These are phyloP conservation scores for Xylaria telfairii DNA, from an alignment of 495 filamentous ascomycete genomes.

Conservation along the genomic window DNA sequence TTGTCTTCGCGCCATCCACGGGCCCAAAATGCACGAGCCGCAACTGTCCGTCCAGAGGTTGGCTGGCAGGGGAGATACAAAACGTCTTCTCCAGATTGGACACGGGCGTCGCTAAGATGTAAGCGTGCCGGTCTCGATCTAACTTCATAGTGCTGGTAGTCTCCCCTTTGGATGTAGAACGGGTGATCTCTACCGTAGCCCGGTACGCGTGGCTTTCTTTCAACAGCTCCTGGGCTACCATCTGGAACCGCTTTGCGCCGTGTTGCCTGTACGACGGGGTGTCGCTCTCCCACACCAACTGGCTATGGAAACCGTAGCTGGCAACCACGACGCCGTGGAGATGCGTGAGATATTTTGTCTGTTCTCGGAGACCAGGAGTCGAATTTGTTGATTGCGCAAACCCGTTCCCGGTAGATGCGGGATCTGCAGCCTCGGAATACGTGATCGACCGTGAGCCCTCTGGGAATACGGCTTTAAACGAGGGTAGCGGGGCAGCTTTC, in stretches of 20 bases:
- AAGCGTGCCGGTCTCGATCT: slow-evolving; percentile 52
- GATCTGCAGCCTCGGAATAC: slow-evolving; percentile 44
- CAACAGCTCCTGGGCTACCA: slow-evolving; percentile 79
- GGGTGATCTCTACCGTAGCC: slow-evolving; percentile 56
- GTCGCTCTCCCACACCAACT: slow-evolving; percentile 86
- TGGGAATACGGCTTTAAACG: slow-evolving; percentile 70
- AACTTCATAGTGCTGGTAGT: slow-evolving; percentile 35
- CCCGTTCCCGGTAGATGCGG: neutral
- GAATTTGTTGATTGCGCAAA: neutral
- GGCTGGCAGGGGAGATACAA: slow-evolving; percentile 72
- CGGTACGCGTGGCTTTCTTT: slow-evolving; percentile 70
- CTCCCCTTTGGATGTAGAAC: neutral
- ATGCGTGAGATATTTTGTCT: slow-evolving; percentile 37
- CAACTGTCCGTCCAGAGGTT: slow-evolving; percentile 70
- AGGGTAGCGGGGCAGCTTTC: slow-evolving; percentile 50
- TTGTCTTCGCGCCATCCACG: slow-evolving; percentile 64
- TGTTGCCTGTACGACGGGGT: slow-evolving; percentile 74
- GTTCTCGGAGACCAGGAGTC: slow-evolving; percentile 17
- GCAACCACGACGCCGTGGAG: slow-evolving; percentile 82
- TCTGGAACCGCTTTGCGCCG: slow-evolving; percentile 78
- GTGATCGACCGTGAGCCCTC: slow-evolving; percentile 63
- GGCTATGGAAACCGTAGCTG: slow-evolving; percentile 87
- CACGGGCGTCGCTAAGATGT: slow-evolving; percentile 76
- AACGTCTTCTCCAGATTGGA: slow-evolving; percentile 82
- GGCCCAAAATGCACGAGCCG: slow-evolving; percentile 76